Conservation (phyloP, 768 basidiomycete genomes). For the Agrocybe praecox region DNA sequence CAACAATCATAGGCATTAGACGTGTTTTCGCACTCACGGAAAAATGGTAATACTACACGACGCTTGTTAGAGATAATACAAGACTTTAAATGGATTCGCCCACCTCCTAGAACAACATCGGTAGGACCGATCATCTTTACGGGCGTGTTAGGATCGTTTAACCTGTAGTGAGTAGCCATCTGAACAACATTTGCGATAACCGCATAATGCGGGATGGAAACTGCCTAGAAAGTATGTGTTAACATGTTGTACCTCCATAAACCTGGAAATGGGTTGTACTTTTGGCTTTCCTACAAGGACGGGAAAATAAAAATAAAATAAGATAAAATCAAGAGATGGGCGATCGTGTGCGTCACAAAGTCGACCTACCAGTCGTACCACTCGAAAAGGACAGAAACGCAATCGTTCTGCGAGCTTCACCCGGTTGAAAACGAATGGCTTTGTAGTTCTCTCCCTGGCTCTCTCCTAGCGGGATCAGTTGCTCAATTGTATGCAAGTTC, state of each 20-base stretch:
- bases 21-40: conserved; percentile 36
- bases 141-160: conserved; percentile 41
- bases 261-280: neutral
- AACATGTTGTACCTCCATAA: neutral
- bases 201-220: conserved; percentile 65
- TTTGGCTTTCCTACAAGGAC: conserved; percentile 18
- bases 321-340: too few species aligned
- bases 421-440: conserved; percentile 49
- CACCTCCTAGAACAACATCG: conserved; percentile 60
- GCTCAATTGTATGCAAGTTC: conserved; percentile 36
- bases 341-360: too few species aligned
- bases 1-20: too few species aligned
- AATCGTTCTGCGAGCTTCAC: conserved; percentile 61
- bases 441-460: conserved; percentile 37
- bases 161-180: conserved; percentile 50
- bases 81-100: conserved; percentile 20
- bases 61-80: neutral
- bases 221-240: conserved; percentile 43
- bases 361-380: conserved; percentile 67
- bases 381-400: conserved; percentile 77
- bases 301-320: neutral
- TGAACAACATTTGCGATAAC: conserved; percentile 69
- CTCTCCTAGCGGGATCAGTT: conserved; percentile 47
- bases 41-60: conserved; percentile 56
- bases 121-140: conserved; percentile 49